phyloP scores from a whole-genome alignment of 2,329 filamentous ascomycete genomes.

The Drechslerella coelobrocha region DNA sequence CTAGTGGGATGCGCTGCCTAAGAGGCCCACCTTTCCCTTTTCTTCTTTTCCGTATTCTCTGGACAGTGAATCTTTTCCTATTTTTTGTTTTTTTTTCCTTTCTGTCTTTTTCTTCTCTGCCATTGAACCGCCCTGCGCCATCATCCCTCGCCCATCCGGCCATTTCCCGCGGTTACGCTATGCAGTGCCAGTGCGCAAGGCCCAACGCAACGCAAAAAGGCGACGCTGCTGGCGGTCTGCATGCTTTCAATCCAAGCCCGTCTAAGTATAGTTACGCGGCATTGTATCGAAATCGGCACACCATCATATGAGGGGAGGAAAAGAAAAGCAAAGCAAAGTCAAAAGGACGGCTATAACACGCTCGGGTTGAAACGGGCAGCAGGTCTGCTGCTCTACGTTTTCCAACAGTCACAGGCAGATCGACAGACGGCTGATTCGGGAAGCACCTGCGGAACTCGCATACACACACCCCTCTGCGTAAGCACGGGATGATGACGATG shows the following conservation, averaged over 20 bases:
- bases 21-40: too few species aligned
- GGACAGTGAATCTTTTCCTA: too few species aligned
- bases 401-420: background rate
- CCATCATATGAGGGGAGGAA: too few species aligned
- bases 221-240: background rate
- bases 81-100: background rate
- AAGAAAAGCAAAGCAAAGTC: background rate
- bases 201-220: constrained; percentile 39
- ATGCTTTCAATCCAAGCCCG: background rate
- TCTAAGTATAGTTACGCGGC: background rate
- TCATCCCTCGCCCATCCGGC: constrained; percentile 13
- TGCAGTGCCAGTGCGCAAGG: constrained; percentile 28
- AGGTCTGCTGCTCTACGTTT: background rate
- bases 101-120: background rate
- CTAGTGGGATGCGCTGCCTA: too few species aligned
- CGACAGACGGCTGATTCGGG: background rate
- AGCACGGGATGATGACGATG: constrained; percentile 36
- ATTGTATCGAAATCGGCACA: background rate
- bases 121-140: constrained; percentile 47
- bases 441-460: constrained; percentile 12
- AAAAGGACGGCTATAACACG: background rate
- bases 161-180: constrained; percentile 42
- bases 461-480: constrained; percentile 13
- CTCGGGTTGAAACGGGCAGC: background rate
- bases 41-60: too few species aligned